phyloP scores from a whole-genome alignment of 768 basidiomycete species.

The Polyporus arcularius region DNA sequence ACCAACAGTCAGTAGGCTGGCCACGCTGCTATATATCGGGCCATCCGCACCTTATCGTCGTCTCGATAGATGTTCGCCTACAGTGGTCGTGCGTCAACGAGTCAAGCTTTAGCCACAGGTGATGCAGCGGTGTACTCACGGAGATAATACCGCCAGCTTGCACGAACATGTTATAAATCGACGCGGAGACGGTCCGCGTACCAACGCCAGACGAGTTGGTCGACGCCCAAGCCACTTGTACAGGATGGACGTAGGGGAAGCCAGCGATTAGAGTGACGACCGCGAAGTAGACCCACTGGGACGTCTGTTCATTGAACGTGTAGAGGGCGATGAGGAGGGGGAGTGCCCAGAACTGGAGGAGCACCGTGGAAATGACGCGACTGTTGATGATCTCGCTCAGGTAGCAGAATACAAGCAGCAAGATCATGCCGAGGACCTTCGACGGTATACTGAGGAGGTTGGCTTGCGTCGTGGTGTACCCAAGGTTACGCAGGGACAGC shows the following conservation, averaged over 20 bases:
- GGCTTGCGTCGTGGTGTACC: conserved; percentile 62
- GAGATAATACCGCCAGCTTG: conserved; percentile 53
- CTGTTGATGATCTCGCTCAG: conserved; percentile 59
- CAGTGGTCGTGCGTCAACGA: not conserved
- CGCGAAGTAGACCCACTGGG: conserved; percentile 58
- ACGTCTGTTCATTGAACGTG: conserved; percentile 48
- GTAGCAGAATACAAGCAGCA: conserved; percentile 44
- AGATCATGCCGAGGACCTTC: conserved; percentile 49
- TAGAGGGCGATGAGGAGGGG: conserved; percentile 61
- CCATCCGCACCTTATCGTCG: conserved; percentile 39
- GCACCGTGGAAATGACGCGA: conserved; percentile 53
- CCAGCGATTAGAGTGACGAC: conserved; percentile 59
- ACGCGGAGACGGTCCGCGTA: conserved; percentile 47
- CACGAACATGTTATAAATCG: conserved; percentile 67
- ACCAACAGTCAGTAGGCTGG: not conserved
- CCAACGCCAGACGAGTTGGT: conserved; percentile 62
- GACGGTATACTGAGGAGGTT: conserved; percentile 67
- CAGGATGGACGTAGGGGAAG: conserved; percentile 38
- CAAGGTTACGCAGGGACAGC: conserved; percentile 58
- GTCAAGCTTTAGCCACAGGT: not conserved
- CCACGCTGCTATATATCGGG: not conserved
- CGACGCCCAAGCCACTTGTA: conserved; percentile 54
- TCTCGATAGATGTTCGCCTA: conserved; percentile 58
- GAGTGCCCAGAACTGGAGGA: conserved; percentile 63
- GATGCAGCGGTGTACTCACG: conserved; percentile 32